A percentile compares a stretch with the other conserved stretches of the same genome.
phyloP scores from a whole-genome alignment of 257 asterid genomes.

The Misopates orontium region DNA sequence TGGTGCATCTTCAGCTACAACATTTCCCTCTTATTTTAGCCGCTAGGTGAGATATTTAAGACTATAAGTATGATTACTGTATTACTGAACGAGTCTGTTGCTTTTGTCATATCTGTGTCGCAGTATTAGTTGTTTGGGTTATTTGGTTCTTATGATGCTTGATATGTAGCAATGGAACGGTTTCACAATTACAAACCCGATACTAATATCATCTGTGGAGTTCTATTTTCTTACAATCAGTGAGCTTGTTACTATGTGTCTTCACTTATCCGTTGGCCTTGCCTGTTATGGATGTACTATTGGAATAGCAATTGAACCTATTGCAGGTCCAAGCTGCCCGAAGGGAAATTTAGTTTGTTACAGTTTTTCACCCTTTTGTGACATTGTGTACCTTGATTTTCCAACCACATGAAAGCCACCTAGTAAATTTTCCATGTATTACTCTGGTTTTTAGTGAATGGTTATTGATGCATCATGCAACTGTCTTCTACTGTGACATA shows the following conservation, averaged over 20 bases:
- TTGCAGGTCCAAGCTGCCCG: neutral
- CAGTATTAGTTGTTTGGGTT: neutral
- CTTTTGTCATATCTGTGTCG: neutral
- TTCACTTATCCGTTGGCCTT: neutral
- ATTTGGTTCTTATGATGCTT: constrained; percentile 1
- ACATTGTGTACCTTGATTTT: neutral
- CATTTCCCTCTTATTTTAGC: constrained; percentile 40
- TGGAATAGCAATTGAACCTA: neutral
- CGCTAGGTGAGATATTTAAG: constrained; percentile 45
- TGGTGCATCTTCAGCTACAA: constrained; percentile 30
- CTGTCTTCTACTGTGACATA: neutral
- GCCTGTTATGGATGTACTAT: neutral
- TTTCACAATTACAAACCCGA: neutral
- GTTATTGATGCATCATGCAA: neutral
- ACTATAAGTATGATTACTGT: neutral
- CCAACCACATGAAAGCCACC: neutral
- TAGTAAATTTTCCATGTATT: neutral
- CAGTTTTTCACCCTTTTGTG: neutral
- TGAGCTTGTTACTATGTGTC: neutral
- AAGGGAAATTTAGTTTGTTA: neutral
- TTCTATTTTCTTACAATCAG: neutral
- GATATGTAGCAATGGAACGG: neutral
- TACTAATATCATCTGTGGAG: constrained; percentile 7
- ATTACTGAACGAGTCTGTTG: neutral
- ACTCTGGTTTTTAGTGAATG: neutral